Evolutionary conservation across 495 filamentous ascomycete species (phyloP).

Genomic region (Aspergillus bertholletiae): DNA sequence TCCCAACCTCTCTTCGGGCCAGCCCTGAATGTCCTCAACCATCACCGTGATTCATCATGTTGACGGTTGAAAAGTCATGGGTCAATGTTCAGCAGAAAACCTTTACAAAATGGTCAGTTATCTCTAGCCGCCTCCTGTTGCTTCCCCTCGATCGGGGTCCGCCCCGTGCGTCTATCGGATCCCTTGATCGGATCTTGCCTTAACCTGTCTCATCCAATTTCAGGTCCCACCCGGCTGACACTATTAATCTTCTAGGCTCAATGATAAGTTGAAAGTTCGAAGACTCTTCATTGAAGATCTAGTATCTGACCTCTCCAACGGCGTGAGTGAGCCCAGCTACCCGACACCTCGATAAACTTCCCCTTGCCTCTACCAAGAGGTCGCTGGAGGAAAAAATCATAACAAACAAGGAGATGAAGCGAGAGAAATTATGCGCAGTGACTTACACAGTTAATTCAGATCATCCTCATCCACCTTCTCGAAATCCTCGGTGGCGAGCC

Average conservation of each 20-base stretch:
- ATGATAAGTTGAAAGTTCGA: constrained; percentile 82
- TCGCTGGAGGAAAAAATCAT: not conserved
- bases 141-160: not conserved
- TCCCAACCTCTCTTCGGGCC: constrained; percentile 6
- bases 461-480: constrained; percentile 91
- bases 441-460: constrained; percentile 43
- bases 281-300: constrained; percentile 76
- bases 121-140: not conserved
- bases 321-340: constrained; percentile 54
- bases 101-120: constrained; percentile 90
- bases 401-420: not conserved
- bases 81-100: constrained; percentile 97
- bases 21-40: constrained; percentile 38
- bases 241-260: constrained; percentile 60
- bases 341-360: not conserved
- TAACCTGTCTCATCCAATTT: not conserved
- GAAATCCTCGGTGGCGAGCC: constrained; percentile 93
- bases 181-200: not conserved
- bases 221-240: not conserved
- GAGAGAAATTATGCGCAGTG: not conserved
- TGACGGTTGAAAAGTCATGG: constrained; percentile 81
- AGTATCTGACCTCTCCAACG: constrained; percentile 85
- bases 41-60: constrained; percentile 41
- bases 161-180: not conserved
- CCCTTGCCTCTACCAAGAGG: constrained; percentile 1